Conservation (phyloP, 2,329 filamentous ascomycete genomes). For the Fusarium sp. region DNA sequence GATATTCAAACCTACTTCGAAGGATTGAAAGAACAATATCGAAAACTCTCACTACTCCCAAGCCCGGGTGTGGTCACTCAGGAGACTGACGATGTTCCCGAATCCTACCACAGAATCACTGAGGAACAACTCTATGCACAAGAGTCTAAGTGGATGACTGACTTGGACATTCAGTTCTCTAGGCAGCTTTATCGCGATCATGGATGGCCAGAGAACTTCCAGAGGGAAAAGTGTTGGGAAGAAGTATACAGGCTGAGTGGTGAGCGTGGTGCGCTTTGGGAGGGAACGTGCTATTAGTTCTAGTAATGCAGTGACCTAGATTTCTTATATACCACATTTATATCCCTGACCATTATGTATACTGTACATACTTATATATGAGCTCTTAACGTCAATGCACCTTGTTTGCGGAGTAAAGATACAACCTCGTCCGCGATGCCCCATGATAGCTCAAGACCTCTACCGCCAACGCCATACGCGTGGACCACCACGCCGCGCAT, state of each 20-base stretch:
- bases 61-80: neutral
- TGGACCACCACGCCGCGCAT: neutral
- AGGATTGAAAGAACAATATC: neutral
- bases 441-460: conserved; percentile 18
- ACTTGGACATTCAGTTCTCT: neutral
- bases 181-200: neutral
- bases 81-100: neutral
- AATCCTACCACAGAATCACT: neutral
- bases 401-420: neutral
- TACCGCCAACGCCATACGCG: conserved; percentile 13
- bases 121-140: neutral
- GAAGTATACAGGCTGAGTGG: neutral
- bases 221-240: neutral
- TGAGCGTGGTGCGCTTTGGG: neutral
- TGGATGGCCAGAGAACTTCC: conserved; percentile 5
- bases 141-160: neutral
- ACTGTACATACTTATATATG: neutral
- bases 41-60: neutral
- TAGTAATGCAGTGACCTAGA: too few species aligned
- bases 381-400: neutral
- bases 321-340: too few species aligned
- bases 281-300: neutral
- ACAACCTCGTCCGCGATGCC: conserved; percentile 8
- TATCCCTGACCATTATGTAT: too few species aligned
- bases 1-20: neutral